Base-by-base conservation (phyloP, 2,329 filamentous ascomycete species). In the Colletotrichum somersetense region DNA sequence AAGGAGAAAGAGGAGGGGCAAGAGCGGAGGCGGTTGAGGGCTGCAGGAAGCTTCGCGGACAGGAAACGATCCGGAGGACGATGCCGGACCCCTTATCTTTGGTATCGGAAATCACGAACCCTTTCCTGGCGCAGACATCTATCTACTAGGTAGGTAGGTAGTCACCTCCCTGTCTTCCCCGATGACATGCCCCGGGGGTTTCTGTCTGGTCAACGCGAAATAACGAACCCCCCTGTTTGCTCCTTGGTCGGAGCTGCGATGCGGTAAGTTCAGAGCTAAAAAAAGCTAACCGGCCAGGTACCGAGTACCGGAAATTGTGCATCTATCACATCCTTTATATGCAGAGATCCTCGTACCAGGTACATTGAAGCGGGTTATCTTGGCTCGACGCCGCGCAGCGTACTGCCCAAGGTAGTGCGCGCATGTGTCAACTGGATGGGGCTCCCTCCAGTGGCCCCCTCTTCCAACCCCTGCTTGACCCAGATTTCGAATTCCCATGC, bases 11-110 rank as follows among this genome's bases (percentile, higher is more conserved):
- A 20, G 52, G 35, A 33, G 7, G 52, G 38, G 12, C 38, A 40
- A 42, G 40, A 42, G 35, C 30, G 38, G 63, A 57, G 30, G 40
- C 33, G 35, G 30, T 57, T 33, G 40, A 44, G 50, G 66, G 40
- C 40, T 18, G 42, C 42, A 53, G 52, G 42, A 64, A 52, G 66
- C 48, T 68, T 64, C 33, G 52, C 33, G 18, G 59, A 58, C 20
- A 26, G 53, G 55, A 42, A 38, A 52, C 61, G 35, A 52, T 53
- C 42, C n/a, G 33, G 56, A 42, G 62, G 30, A 71, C 63, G 63
- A 61, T 67, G 67, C 63, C 56, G 56, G 62, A 67, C 67, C 48
- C 56, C 67, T 71, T 67, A 71, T 67, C 62, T 71, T 58, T 42
- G 8, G 56, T 14, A 7, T 53, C 40, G 53, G 67, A 53, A 52